Evolutionary conservation across 73 alveolate species (phyloP), one percentile per base, ranked within the genome.

Genomic region (Paramecium sexaurelia): DNA sequence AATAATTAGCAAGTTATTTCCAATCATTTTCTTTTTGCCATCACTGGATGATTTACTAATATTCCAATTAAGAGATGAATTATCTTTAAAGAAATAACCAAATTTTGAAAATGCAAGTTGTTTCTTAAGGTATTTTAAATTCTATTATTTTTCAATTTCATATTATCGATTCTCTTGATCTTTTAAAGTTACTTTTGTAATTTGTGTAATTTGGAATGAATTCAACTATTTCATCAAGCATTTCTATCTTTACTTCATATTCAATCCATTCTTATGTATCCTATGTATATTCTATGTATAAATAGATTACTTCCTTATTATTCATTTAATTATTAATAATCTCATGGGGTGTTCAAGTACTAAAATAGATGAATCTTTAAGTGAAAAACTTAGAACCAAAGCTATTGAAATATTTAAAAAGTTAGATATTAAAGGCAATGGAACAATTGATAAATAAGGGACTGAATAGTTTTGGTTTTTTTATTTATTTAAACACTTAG

Each of bases 391-490:
- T 51, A 33, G 85, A 15, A 26, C 15, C 37, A 88, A 88, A 61
- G 87, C 87, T 11, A 66, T 67, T 55, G 94, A 82, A 45, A 82
- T 88, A 20, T 88, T 88, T 27, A 88, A 57, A 47, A 88, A 68
- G 19, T 11, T 88, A 37, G 94, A 88, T 47, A 88, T 66, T 35
- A 82, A 88, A 36, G 94, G 94, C 15, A 41, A 69, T n/a, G 87
- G 87, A 26, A 43, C 84, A 3, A 88, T 88, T n/a, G 94, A 88
- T 75, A 88, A 88, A 47, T 87, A 69, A 71, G 94, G 87, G 39
- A 88, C 94, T 27, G 55, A 68, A 35, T 26, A 88, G 36, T 88
- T 88, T 47, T 88, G 94, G 94, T 88, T 17, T 51, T 33, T 3
- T 1, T 9, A 37, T 3, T 22, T 32, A 26, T 37, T 19, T 26